These are phyloP conservation scores for Nidularia pulvinata DNA, from an alignment of 768 basidiomycete genomes.

Conservation along the genomic window DNA sequence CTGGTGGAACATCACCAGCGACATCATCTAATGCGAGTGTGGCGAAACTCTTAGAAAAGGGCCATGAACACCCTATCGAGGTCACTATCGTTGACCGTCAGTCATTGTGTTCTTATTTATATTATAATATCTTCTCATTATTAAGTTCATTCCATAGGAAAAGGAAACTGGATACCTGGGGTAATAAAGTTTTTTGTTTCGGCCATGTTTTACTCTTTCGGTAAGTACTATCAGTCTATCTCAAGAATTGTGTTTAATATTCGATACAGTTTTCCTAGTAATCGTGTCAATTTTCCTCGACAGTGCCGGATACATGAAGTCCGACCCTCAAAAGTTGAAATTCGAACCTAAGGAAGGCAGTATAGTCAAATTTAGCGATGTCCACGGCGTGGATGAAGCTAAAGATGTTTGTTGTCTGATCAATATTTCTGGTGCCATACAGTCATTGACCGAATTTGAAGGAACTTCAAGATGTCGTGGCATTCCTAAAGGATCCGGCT, in stretches of 20 bases:
- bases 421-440: constrained; percentile 1
- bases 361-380: constrained; percentile 89
- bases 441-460: constrained; percentile 19
- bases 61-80: constrained; percentile 63
- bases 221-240: constrained; percentile 35
- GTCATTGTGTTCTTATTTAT: constrained; percentile 18
- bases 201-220: constrained; percentile 59
- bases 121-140: too few species aligned
- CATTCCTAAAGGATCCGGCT: constrained; percentile 93
- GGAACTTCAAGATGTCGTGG: constrained; percentile 94
- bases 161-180: constrained; percentile 64
- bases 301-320: constrained; percentile 91
- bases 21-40: constrained; percentile 27
- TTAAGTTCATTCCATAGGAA: constrained; percentile 39
- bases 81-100: constrained; percentile 83
- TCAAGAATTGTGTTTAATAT: too few species aligned
- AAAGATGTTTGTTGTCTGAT: constrained; percentile 62
- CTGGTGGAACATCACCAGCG: constrained; percentile 22
- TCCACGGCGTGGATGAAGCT: constrained; percentile 97
- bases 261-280: constrained; percentile 69
- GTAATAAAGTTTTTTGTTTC: constrained; percentile 62
- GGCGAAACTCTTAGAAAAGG: constrained; percentile 38
- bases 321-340: constrained; percentile 76
- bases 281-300: constrained; percentile 89
- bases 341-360: constrained; percentile 85